phyloP scores from a whole-genome alignment of 2,329 filamentous ascomycete species.

The Xylaria sp. region DNA sequence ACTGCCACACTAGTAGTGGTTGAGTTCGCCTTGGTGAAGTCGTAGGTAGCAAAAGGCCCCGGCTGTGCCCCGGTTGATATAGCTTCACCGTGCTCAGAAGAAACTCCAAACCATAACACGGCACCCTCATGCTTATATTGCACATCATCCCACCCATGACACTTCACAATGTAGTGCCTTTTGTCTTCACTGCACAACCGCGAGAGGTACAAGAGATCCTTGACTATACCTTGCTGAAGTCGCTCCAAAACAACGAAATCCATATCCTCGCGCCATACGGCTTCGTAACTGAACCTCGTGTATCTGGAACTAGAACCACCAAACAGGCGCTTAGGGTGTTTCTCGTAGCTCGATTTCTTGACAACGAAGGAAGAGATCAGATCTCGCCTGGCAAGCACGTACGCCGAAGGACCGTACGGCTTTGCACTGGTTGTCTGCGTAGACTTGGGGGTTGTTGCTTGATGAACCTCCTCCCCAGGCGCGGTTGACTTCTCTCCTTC shows the following conservation, averaged over 20 bases:
- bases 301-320: conserved; percentile 26
- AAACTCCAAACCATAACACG: conserved; percentile 50
- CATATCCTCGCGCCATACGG: conserved; percentile 63
- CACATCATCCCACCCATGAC: conserved; percentile 51
- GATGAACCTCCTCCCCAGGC: not conserved
- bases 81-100: conserved; percentile 2
- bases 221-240: conserved; percentile 54
- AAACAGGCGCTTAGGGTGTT: conserved; percentile 19
- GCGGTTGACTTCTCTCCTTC: not conserved
- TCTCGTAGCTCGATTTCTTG: conserved; percentile 18
- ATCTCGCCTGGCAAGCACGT: conserved; percentile 43
- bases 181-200: conserved; percentile 35
- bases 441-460: not conserved
- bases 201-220: conserved; percentile 52
- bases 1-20: conserved; percentile 52
- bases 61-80: conserved; percentile 27
- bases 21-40: conserved; percentile 44
- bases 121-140: conserved; percentile 49
- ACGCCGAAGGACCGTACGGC: conserved; percentile 36
- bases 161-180: conserved; percentile 50
- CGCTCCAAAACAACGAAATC: conserved; percentile 55
- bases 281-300: conserved; percentile 15
- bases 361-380: conserved; percentile 39
- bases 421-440: not conserved
- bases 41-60: conserved; percentile 53